phyloP scores from a whole-genome alignment of 768 basidiomycete species.

The Naganishia randhawae region DNA sequence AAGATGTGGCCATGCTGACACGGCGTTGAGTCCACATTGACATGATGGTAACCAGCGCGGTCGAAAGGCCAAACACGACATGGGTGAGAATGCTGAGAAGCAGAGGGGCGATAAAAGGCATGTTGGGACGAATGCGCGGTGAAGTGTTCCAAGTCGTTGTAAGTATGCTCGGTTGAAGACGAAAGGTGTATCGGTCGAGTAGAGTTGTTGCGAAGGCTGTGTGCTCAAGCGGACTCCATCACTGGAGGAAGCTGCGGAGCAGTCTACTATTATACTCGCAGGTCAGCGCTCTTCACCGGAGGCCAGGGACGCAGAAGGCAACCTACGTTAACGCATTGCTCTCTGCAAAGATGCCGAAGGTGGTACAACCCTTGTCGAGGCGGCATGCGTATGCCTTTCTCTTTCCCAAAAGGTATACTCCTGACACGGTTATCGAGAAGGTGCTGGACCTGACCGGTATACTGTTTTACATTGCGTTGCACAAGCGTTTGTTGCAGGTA shows the following conservation, averaged over 20 bases:
- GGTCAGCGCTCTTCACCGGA: neutral
- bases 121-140: neutral
- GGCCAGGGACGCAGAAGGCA: neutral
- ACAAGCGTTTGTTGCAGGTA: slow-evolving; percentile 13
- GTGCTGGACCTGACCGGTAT: neutral
- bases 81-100: slow-evolving; percentile 22
- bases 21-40: slow-evolving; percentile 30
- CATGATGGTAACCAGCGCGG: slow-evolving; percentile 21
- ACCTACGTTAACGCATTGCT: neutral
- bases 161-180: neutral
- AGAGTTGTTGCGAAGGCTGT: neutral
- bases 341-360: neutral
- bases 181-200: neutral
- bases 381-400: neutral
- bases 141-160: neutral
- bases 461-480: neutral
- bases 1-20: slow-evolving; percentile 21
- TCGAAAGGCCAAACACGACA: slow-evolving; percentile 13
- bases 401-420: neutral
- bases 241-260: neutral
- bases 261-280: neutral
- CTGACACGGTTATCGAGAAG: neutral
- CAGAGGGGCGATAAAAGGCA: slow-evolving; percentile 26
- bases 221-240: neutral
- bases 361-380: neutral